Conservation (phyloP, 1,284 basidiomycete genomes). For the Grifola frondosa region DNA sequence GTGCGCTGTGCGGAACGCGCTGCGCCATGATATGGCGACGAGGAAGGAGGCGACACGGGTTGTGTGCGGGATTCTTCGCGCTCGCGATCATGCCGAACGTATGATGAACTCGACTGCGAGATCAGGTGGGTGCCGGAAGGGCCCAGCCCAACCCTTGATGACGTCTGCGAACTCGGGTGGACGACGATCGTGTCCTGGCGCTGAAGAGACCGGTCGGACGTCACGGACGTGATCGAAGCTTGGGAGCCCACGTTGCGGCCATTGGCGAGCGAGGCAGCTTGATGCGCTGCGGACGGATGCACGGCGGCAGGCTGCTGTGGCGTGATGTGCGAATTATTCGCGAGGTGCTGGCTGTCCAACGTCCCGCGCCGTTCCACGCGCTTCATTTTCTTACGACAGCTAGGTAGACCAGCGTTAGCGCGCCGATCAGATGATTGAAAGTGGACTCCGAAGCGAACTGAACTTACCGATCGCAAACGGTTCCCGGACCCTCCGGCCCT, state of each 20-base stretch:
- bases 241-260: constrained; percentile 17
- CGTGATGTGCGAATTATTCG: constrained; percentile 13
- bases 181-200: constrained; percentile 32
- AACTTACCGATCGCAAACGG: constrained; percentile 73
- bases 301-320: constrained; percentile 23
- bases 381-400: constrained; percentile 85
- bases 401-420: constrained; percentile 24
- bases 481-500: constrained; percentile 78
- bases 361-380: constrained; percentile 75
- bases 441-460: constrained; percentile 4
- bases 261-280: constrained; percentile 23
- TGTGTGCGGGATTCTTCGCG: constrained; percentile 15
- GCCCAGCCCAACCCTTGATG: constrained; percentile 14
- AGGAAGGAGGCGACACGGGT: too few relatives aligned
- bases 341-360: constrained; percentile 45
- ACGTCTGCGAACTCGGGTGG: constrained; percentile 20
- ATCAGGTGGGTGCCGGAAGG: constrained; percentile 23
- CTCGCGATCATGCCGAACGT: constrained; percentile 19
- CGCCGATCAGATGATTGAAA: neutral
- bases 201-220: constrained; percentile 26
- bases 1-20: constrained; percentile 15
- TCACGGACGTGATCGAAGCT: too few relatives aligned
- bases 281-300: constrained; percentile 28
- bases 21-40: constrained; percentile 15
- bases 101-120: constrained; percentile 12